A percentile compares a stretch with the other conserved stretches of the same genome.
Evolutionary conservation across 768 basidiomycete genomes (phyloP).

Genomic region (Boletus rubroflammeus): DNA sequence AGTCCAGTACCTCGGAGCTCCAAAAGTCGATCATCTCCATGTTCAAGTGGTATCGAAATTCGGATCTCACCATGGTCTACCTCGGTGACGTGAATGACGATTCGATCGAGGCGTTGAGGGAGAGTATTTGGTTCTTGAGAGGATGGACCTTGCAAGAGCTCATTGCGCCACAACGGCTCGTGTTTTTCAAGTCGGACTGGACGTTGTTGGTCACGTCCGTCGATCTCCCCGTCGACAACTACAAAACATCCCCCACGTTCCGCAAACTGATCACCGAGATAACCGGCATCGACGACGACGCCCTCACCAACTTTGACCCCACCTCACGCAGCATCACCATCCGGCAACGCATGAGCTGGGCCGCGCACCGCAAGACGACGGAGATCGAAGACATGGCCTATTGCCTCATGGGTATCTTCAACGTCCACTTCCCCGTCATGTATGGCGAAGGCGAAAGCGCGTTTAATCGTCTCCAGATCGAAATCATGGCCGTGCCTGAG

Average conservation of each 20-base stretch:
- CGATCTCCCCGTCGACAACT: slow-evolving; percentile 16
- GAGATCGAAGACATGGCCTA: slow-evolving; percentile 29
- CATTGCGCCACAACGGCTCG: slow-evolving; percentile 21
- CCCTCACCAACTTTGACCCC: slow-evolving; percentile 19
- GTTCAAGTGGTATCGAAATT: slow-evolving; percentile 29
- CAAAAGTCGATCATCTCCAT: slow-evolving; percentile 30
- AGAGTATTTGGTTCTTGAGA: slow-evolving; percentile 24
- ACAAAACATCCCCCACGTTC: slow-evolving; percentile 15
- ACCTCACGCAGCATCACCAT: slow-evolving; percentile 11
- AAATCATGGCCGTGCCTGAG: slow-evolving; percentile 24
- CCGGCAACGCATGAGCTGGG: slow-evolving; percentile 28
- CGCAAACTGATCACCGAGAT: slow-evolving; percentile 12
- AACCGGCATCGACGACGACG: slow-evolving; percentile 17
- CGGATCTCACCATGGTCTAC: slow-evolving; percentile 25
- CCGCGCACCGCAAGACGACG: slow-evolving; percentile 28
- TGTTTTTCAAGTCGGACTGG: slow-evolving; percentile 27
- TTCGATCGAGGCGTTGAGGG: slow-evolving; percentile 11
- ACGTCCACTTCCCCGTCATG: slow-evolving; percentile 26
- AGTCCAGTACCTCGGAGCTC: slow-evolving; percentile 27
- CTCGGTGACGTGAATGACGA: slow-evolving; percentile 17
- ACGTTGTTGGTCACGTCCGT: slow-evolving; percentile 8
- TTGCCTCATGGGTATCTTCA: slow-evolving; percentile 28
- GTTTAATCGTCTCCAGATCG: slow-evolving; percentile 27
- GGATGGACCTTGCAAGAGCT: slow-evolving; percentile 29
- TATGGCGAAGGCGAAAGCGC: slow-evolving; percentile 30